These are phyloP conservation scores for Suhomyces maxii DNA, from an alignment of 1,139 yeast genomes.

Conservation along the genomic window DNA sequence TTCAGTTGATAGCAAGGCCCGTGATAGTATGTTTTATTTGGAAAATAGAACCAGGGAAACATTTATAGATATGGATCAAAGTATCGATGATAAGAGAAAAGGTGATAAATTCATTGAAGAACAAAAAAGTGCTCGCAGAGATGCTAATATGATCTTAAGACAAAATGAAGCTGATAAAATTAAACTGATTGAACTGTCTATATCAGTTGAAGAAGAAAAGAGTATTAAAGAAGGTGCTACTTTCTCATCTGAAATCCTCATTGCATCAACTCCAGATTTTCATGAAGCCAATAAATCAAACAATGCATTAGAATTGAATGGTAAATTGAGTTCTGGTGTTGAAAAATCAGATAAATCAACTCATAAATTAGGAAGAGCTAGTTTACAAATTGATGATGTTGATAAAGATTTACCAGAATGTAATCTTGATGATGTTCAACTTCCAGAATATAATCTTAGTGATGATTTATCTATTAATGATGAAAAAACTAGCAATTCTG, in stretches of 20 bases:
- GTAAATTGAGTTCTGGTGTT: background rate
- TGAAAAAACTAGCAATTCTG: slow-evolving; percentile 10
- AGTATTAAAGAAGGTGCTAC: slow-evolving; percentile 6
- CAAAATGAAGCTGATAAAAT: slow-evolving; percentile 7
- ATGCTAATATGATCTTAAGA: slow-evolving; percentile 5
- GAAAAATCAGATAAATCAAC: background rate
- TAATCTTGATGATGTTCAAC: slow-evolving; percentile 15
- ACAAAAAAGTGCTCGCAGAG: slow-evolving; percentile 6
- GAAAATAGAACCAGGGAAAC: slow-evolving; percentile 18
- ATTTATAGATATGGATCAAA: slow-evolving; percentile 14
- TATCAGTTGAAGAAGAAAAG: slow-evolving; percentile 3
- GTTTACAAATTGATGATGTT: slow-evolving; percentile 2
- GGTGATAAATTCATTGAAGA: slow-evolving; percentile 6
- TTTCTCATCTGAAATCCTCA: slow-evolving; percentile 3
- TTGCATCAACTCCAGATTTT: background rate
- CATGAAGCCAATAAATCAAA: background rate
- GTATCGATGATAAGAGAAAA: background rate
- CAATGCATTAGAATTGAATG: background rate
- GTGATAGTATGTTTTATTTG: slow-evolving; percentile 17
- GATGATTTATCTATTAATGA: slow-evolving; percentile 7
- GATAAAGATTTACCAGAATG: slow-evolving; percentile 18
- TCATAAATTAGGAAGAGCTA: background rate
- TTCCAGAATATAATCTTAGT: slow-evolving; percentile 4
- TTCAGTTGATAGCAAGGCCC: slow-evolving; percentile 16
- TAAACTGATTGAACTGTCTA: slow-evolving; percentile 4